Conservation (phyloP, 2,329 filamentous ascomycete species). For the Claviceps sp. region DNA sequence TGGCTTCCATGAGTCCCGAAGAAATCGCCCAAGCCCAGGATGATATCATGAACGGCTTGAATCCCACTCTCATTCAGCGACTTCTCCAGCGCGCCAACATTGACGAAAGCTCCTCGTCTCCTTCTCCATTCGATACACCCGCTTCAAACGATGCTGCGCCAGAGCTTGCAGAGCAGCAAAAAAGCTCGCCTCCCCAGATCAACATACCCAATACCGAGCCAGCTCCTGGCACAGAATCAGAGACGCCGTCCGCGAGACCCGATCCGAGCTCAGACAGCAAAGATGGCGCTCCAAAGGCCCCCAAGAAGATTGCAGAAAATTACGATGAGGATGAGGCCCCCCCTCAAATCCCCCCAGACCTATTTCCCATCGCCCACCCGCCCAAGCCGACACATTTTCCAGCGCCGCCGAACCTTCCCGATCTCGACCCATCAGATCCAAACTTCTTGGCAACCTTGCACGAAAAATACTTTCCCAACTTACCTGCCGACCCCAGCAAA, state of each 20-base stretch:
- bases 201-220: neutral
- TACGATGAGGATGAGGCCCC: conserved; percentile 31
- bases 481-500: conserved; percentile 71
- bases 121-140: conserved; percentile 28
- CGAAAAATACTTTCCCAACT: conserved; percentile 82
- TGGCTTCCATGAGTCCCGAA: conserved; percentile 65
- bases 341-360: conserved; percentile 24
- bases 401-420: conserved; percentile 38
- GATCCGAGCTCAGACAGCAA: neutral
- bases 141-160: neutral
- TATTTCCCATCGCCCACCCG: conserved; percentile 28
- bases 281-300: neutral
- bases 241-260: neutral
- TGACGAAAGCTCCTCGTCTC: conserved; percentile 38
- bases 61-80: conserved; percentile 61
- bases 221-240: neutral
- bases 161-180: neutral
- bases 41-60: conserved; percentile 68
- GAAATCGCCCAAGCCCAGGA: conserved; percentile 71
- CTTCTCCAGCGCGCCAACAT: conserved; percentile 66
- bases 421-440: conserved; percentile 71
- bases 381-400: conserved; percentile 48
- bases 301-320: conserved; percentile 16
- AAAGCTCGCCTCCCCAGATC: neutral
- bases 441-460: conserved; percentile 77